Evolutionary conservation across 176 grass and related monocot genomes (phyloP), one percentile per base, ranked within the genome.

Genomic region (Zoysia pacifica): DNA sequence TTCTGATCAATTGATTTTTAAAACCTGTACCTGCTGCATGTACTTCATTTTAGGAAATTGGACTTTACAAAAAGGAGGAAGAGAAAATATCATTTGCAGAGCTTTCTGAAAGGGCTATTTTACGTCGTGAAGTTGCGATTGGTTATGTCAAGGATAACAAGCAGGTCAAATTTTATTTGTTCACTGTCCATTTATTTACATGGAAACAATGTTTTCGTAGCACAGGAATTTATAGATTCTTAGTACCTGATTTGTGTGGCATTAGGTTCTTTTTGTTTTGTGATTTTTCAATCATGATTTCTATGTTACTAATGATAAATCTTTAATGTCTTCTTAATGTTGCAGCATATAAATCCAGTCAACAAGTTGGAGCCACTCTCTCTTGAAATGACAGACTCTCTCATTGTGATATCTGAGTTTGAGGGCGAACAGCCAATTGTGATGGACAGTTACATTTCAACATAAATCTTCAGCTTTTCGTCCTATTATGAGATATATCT

Each of bases 121-220:
- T 99, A 70, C 92, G 96, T 43, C 84, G 79, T 70, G 96, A 99
- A 90, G 96, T 99, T 81, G 92, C 90, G 4, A 93, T 99, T 86
- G 96, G 92, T 79, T 99, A 95, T 67, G 79, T 87, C 2, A 93
- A 93, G 82, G 88, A 86, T 28, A 65, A 87, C 67, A 95, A 99
- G 79, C 92, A 99, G 90, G 96, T 99, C 48, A 46, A 28, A 42
- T 67, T 70, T 62, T 73, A 39, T 55, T 51, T 75, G n/a, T 78
- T 72, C 50, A 59, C 73, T 81, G 11, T 73, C 74, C 9, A 52
- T 52, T 58, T 68, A 53, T 86, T 51, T 73, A 47, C 80, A 12
- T 53, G 62, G 38, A 46, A 70, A 69, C 36, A 19, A 60, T 83
- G 37, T 79, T 79, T 62, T 6, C 12, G 0, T 42, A 86, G 46